These are phyloP conservation scores for Suillus plorans DNA, from an alignment of 768 basidiomycete genomes.

Conservation along the genomic window DNA sequence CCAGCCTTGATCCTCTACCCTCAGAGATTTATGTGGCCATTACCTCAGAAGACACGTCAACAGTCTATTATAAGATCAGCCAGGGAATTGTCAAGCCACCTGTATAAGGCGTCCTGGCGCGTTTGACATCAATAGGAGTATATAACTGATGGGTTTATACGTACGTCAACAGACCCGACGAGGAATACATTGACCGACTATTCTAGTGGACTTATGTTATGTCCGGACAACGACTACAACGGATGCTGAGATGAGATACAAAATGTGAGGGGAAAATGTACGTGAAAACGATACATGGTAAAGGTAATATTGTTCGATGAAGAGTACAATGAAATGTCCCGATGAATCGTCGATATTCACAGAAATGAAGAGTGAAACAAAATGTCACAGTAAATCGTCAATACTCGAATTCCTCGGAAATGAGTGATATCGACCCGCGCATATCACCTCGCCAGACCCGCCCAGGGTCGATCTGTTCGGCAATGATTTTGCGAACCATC, in stretches of 20 bases:
- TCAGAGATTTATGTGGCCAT: constrained; percentile 66
- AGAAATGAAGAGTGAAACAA: background rate
- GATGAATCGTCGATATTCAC: constrained; percentile 41
- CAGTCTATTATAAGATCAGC: constrained; percentile 83
- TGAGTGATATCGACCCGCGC: constrained; percentile 57
- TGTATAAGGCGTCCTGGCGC: constrained; percentile 33
- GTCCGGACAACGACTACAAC: background rate
- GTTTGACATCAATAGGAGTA: background rate
- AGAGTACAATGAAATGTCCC: background rate
- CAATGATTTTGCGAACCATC: constrained; percentile 63
- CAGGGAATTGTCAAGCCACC: constrained; percentile 75
- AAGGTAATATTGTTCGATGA: background rate
- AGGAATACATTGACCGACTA: background rate
- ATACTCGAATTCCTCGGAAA: constrained; percentile 69
- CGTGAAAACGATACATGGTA: background rate
- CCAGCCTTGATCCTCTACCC: constrained; percentile 38
- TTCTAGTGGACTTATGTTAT: background rate
- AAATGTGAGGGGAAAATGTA: background rate
- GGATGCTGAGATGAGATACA: background rate
- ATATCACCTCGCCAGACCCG: constrained; percentile 54
- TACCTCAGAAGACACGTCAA: constrained; percentile 74
- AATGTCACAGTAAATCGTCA: constrained; percentile 27
- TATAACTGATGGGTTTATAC: background rate
- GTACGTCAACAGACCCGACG: background rate
- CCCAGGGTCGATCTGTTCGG: constrained; percentile 56